Base-by-base conservation (phyloP, 345 rosid species). In the Hevea brasiliensis region DNA sequence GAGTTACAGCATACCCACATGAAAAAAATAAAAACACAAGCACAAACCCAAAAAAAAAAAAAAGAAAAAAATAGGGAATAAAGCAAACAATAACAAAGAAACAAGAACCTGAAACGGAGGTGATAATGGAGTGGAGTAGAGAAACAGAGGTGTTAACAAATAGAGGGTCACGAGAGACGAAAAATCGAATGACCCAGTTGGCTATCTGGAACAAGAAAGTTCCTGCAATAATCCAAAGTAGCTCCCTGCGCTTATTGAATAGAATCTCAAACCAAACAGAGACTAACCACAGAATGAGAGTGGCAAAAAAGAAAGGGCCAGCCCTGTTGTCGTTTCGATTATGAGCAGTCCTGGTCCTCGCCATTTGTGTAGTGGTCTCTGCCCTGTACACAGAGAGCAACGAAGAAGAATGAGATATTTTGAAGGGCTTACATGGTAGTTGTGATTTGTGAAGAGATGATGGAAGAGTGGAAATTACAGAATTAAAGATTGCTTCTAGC, bases 111-210 rank as follows among this genome's bases (percentile, higher is more conserved):
- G 97, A 92, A 67, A 76, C 78, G 35, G 98, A 94, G 70, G 94
- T 89, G 72, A 87, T 27, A 50, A 87, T 66, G 55, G 98, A 92
- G 80, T 94, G 98, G 80, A 94, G 87, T 59, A 94, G 94, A 65
- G 98, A 94, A 70, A 90, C 96, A 32, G 87, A 83, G 79, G 97
- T 94, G 23, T 92, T 94, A 47, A 94, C 98, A 51, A 90, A 89
- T 76, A 92, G 87, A 77, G 94, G 90, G 67, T 92, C 96, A 65
- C 96, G 96, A 77, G 93, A 90, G 67, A 90, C 76, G 72, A 51
- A 65, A 27, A 57, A 23, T 24, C 96, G 87, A 75, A 92, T 63
- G 24, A 83, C 75, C 90, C 89, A 86, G 74, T 92, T 94, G 45
- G 90, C 87, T 23, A 70, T 44, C 75, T 94, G 96, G 89, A 78